Percentiles rank a stretch among this genome's conserved stretches.
phyloP scores from a whole-genome alignment of 2,329 filamentous ascomycete genomes.

The Neonectria hederae region DNA sequence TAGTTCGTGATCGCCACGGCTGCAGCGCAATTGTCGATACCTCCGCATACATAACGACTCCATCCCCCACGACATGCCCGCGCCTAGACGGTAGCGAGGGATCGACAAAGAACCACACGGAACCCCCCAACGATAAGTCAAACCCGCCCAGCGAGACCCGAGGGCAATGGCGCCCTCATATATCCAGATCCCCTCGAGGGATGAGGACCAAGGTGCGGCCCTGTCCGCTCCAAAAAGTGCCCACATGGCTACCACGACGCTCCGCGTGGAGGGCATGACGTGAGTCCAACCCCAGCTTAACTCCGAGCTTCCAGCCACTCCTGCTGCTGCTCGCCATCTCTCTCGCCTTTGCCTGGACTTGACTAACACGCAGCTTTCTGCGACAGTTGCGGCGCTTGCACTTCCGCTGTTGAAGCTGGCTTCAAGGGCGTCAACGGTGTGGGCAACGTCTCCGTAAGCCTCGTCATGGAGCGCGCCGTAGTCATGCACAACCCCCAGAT shows the following conservation, averaged over 20 bases:
- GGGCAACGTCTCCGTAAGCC: conserved; percentile 86
- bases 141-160: conserved; percentile 6
- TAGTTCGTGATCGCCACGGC: conserved; percentile 7
- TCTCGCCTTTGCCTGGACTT: conserved; percentile 21
- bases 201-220: conserved; percentile 39
- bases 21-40: neutral
- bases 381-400: conserved; percentile 89
- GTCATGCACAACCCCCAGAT: conserved; percentile 84
- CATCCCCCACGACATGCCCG: conserved; percentile 31
- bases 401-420: conserved; percentile 91
- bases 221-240: conserved; percentile 50
- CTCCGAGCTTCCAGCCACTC: conserved; percentile 25
- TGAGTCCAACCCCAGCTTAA: conserved; percentile 52
- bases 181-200: conserved; percentile 58
- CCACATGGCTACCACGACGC: conserved; percentile 87
- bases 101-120: conserved; percentile 31
- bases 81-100: conserved; percentile 31
- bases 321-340: conserved; percentile 10
- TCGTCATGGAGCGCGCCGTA: conserved; percentile 96
- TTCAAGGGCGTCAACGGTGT: conserved; percentile 86
- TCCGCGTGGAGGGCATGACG: conserved; percentile 91
- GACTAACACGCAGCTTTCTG: conserved; percentile 48
- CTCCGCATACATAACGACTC: conserved; percentile 10
- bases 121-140: conserved; percentile 4
- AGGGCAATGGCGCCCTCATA: conserved; percentile 60